Conservation (phyloP, 176 grass and related monocot species). For the Carex littledalei region DNA sequence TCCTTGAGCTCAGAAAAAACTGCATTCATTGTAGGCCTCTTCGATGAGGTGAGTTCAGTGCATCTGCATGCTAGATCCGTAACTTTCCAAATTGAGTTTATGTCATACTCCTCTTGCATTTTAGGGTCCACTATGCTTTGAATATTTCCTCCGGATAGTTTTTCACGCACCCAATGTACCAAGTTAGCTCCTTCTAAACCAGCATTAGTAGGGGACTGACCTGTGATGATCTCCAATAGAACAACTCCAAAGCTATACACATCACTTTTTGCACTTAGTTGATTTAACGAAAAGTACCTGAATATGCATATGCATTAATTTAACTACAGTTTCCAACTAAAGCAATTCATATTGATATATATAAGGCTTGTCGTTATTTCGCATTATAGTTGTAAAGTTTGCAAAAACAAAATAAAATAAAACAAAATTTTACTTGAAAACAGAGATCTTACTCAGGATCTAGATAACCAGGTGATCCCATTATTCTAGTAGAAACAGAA, state of each 20-base stretch:
- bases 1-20: too few relatives aligned
- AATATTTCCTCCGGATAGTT: conserved; percentile 34
- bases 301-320: too few relatives aligned
- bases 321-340: too few relatives aligned
- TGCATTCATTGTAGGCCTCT: too few relatives aligned
- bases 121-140: conserved; percentile 29
- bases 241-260: conserved; percentile 46
- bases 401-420: too few relatives aligned
- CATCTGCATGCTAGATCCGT: conserved; percentile 22
- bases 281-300: conserved; percentile 28
- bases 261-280: conserved; percentile 43
- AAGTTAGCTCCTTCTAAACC: conserved; percentile 10
- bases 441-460: neutral
- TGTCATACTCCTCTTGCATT: conserved; percentile 32
- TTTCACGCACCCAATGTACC: conserved; percentile 23
- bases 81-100: conserved; percentile 49
- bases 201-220: conserved; percentile 11
- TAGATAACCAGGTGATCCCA: neutral
- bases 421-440: too few relatives aligned
- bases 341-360: too few relatives aligned
- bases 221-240: conserved; percentile 36
- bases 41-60: neutral
- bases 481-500: neutral
- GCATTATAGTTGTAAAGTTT: too few relatives aligned
- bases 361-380: too few relatives aligned